Conservation (phyloP, 257 asterid species). For the Hygrophila difformis region DNA sequence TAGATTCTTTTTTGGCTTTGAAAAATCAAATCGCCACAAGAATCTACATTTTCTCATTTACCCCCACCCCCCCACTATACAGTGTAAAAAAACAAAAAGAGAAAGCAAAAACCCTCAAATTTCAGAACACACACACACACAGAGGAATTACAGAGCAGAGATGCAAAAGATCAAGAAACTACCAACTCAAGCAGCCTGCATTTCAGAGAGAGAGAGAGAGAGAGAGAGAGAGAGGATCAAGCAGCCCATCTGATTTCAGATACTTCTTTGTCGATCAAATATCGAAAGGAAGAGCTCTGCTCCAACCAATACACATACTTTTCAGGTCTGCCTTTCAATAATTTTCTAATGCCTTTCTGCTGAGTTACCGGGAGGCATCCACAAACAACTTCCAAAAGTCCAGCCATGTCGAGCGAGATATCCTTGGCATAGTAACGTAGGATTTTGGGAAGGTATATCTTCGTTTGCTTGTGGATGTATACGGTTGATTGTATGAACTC, state of each 20-base stretch:
- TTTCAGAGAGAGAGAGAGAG: too few species aligned
- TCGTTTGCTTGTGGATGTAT: slow-evolving; percentile 49
- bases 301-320: slow-evolving; percentile 61
- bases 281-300: slow-evolving; percentile 58
- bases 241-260: slow-evolving; percentile 28
- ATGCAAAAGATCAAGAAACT: too few species aligned
- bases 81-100: too few species aligned
- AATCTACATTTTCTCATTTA: too few species aligned
- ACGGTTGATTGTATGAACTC: slow-evolving; percentile 58
- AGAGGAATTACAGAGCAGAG: too few species aligned
- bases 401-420: slow-evolving; percentile 51
- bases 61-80: too few species aligned
- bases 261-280: slow-evolving; percentile 44
- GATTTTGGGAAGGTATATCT: slow-evolving; percentile 63
- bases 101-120: too few species aligned
- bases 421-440: slow-evolving; percentile 57
- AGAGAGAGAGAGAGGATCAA: slow-evolving; percentile 1
- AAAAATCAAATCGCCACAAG: too few species aligned
- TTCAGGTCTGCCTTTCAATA: slow-evolving; percentile 47
- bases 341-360: slow-evolving; percentile 34
- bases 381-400: slow-evolving; percentile 41
- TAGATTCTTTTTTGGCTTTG: too few species aligned
- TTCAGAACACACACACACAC: too few species aligned
- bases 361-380: slow-evolving; percentile 45
- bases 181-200: too few species aligned